These are phyloP conservation scores for Lagerstroemia speciosa DNA, from an alignment of 345 rosid genomes.

Conservation along the genomic window DNA sequence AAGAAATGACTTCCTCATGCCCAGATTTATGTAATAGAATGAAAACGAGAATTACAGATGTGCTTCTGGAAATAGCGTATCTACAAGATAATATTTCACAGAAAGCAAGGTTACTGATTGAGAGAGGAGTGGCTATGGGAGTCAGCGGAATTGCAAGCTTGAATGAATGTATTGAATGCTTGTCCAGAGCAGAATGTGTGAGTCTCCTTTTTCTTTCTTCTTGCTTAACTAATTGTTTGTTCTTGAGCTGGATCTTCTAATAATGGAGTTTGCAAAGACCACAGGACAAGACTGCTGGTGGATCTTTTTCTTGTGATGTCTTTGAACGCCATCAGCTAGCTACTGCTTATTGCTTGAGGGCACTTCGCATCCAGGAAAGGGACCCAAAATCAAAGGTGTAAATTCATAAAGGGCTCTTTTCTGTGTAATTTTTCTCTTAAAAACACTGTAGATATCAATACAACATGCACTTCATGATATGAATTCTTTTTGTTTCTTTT, in stretches of 20 bases:
- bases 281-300: slow-evolving; percentile 3
- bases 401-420: slow-evolving; percentile 21
- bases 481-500: slow-evolving; percentile 3
- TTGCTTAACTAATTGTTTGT: neutral
- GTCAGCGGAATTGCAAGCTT: slow-evolving; percentile 42
- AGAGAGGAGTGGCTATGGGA: slow-evolving; percentile 50
- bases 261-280: neutral
- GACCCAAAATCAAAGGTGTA: slow-evolving; percentile 81
- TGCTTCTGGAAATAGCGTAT: slow-evolving; percentile 49
- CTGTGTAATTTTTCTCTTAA: slow-evolving; percentile 17
- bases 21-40: slow-evolving; percentile 51
- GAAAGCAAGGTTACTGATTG: slow-evolving; percentile 54
- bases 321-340: slow-evolving; percentile 42
- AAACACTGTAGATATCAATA: neutral
- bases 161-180: slow-evolving; percentile 41
- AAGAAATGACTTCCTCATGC: slow-evolving; percentile 29
- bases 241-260: neutral
- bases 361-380: slow-evolving; percentile 56
- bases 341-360: slow-evolving; percentile 62
- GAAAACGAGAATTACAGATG: slow-evolving; percentile 40
- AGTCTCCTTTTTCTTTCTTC: slow-evolving; percentile 27
- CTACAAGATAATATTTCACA: slow-evolving; percentile 22
- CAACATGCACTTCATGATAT: slow-evolving; percentile 3
- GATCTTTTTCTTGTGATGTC: slow-evolving; percentile 18
- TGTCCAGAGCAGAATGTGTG: slow-evolving; percentile 65